These are phyloP conservation scores for Carex scoparia DNA, from an alignment of 176 grass and related monocot genomes.

Conservation along the genomic window DNA sequence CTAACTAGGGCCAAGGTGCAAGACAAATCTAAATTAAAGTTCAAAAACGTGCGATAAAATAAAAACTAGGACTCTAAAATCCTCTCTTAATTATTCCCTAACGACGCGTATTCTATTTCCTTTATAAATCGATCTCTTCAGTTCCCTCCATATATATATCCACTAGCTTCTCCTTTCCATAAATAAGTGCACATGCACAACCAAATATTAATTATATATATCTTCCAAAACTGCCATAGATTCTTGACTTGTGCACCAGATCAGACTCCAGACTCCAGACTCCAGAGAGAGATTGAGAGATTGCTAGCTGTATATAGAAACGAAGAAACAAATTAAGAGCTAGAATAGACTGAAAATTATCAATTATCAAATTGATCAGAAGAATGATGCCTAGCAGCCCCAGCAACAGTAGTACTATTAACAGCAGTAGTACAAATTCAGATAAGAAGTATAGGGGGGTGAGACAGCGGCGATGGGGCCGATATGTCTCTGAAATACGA, in stretches of 20 bases:
- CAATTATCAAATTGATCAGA: not conserved
- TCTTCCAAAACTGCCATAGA: not conserved
- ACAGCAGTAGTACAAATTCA: not conserved
- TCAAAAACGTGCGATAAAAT: not conserved
- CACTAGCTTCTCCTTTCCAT: not conserved
- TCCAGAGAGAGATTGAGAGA: not conserved
- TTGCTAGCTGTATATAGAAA: not conserved
- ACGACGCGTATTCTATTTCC: not conserved
- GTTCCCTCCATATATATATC: not conserved
- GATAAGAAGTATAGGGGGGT: conserved; percentile 23
- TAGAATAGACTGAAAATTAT: not conserved
- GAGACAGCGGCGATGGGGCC: conserved; percentile 16
- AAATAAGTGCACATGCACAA: not conserved
- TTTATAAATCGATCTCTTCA: not conserved
- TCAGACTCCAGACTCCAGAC: not conserved
- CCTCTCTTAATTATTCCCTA: not conserved
- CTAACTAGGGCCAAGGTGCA: not conserved
- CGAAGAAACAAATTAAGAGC: not conserved
- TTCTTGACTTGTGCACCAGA: not conserved
- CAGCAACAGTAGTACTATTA: not conserved
- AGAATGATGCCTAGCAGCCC: not conserved
- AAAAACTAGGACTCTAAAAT: not conserved
- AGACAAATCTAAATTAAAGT: not conserved
- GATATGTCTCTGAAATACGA: conserved; percentile 21
- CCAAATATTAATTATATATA: not conserved